Evolutionary conservation across 108 stramenopile species (phyloP), one percentile per base, ranked within the genome.

Genomic region (Cylindrotheca fusiformis): DNA sequence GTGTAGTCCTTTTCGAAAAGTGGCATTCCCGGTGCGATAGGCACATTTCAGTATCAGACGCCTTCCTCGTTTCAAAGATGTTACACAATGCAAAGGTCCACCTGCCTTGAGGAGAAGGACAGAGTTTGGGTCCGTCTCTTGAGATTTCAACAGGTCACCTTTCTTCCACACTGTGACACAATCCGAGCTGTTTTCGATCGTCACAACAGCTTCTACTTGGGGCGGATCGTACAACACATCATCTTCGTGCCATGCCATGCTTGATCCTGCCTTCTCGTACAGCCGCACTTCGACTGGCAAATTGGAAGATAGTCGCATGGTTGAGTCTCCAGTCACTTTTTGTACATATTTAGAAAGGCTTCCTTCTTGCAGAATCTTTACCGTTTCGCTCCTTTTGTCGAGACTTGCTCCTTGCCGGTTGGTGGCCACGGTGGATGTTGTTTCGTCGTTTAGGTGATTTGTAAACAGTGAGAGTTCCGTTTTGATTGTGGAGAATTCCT

Each of bases 161-260:
- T 12, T 51, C 28, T 60, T 53, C 86, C 86, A 87, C 74, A 80
- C 67, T 45, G 90, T 91, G 25, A 25, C 50, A 52, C 90, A 91
- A 74, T 91, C 85, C n/a, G 90, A 91, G 32, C 55, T 86, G 60
- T 91, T 91, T 48, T 91, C 90, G 25, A 91, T 14, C 6, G 90
- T 91, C 22, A 85, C 52, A 0, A 91, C 81, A 14, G 83, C 78
- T 69, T 91, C 90, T 12, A 91, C 10, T 67, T 91, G 86, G 22
- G 76, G 75, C 10, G 84, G 82, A 58, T 72, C 57, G 62, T 78
- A 91, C 10, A 91, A 44, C 0, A 87, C 57, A 53, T 91, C 86
- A 67, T 88, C 90, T 14, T 65, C 45, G 54, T 88, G 90, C 84
- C 83, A 86, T 47, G 82, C 83, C 90, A 88, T 88, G 25, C 76